A percentile compares a stretch with the other conserved stretches of the same genome.
phyloP scores from a whole-genome alignment of 257 asterid species.

The Perilla frutescens region DNA sequence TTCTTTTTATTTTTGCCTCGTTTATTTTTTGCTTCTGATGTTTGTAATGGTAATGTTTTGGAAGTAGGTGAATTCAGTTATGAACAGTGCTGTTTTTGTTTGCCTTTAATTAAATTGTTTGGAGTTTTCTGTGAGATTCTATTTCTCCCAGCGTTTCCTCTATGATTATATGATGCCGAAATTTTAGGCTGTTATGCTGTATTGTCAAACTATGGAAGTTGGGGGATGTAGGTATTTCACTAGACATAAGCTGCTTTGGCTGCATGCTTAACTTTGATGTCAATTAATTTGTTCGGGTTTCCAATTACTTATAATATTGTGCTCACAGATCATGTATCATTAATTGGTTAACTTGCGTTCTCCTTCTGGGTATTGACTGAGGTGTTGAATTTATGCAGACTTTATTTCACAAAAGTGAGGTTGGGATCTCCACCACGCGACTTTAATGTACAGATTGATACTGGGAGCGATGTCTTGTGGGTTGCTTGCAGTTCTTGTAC shows the following conservation, averaged over 20 bases:
- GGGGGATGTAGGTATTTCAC: not conserved
- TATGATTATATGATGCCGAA: not conserved
- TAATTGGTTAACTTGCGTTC: not conserved
- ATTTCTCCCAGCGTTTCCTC: constrained; percentile 7
- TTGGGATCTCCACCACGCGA: constrained; percentile 92
- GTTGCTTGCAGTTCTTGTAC: constrained; percentile 81
- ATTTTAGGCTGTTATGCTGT: not conserved
- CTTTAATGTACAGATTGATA: constrained; percentile 90
- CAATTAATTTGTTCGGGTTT: constrained; percentile 17
- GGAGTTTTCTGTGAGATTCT: constrained; percentile 21
- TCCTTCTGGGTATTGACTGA: constrained; percentile 24
- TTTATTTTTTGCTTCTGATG: not conserved
- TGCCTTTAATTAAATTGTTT: constrained; percentile 5
- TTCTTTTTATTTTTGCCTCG: not conserved
- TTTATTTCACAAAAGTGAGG: constrained; percentile 85
- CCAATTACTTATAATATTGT: not conserved
- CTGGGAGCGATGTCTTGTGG: constrained; percentile 94
- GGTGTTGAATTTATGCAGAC: constrained; percentile 51
- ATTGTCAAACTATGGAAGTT: not conserved
- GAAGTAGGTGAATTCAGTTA: not conserved
- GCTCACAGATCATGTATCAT: not conserved
- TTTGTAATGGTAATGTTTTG: not conserved
- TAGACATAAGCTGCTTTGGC: not conserved
- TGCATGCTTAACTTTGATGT: constrained; percentile 27
- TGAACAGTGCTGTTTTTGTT: not conserved